A percentile compares a stretch with the other conserved stretches of the same genome.
Conservation (phyloP, 1,139 yeast species). For the Kluyveromyces sp. region DNA sequence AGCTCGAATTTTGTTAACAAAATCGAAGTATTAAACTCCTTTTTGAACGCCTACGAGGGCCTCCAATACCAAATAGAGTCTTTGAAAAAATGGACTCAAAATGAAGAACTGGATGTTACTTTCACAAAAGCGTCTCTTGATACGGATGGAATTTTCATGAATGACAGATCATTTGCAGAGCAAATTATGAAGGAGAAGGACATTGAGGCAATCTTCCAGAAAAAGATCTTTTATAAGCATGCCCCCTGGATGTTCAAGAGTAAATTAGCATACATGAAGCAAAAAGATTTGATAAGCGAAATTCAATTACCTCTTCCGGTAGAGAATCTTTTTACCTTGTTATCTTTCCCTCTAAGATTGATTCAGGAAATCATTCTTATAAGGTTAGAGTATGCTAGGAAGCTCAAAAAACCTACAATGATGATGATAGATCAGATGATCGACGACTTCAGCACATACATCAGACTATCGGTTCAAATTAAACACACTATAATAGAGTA, state of each 20-base stretch:
- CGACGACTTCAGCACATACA: conserved; percentile 74
- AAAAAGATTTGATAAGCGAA: conserved; percentile 55
- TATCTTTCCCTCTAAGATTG: conserved; percentile 75
- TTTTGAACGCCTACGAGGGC: conserved; percentile 73
- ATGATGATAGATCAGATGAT: conserved; percentile 96
- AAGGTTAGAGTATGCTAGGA: conserved; percentile 71
- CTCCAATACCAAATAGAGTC: conserved; percentile 51
- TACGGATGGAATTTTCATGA: conserved; percentile 39
- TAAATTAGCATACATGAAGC: conserved; percentile 59
- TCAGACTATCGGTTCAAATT: conserved; percentile 68
- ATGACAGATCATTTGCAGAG: conserved; percentile 73
- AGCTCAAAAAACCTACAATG: conserved; percentile 78
- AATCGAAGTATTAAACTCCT: conserved; percentile 73
- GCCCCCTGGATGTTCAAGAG: conserved; percentile 62
- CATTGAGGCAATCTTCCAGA: conserved; percentile 58
- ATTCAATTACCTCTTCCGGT: conserved; percentile 73
- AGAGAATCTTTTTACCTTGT: conserved; percentile 51
- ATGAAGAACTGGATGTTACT: conserved; percentile 58
- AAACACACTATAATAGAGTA: conserved; percentile 57
- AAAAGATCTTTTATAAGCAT: conserved; percentile 36
- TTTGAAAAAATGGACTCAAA: conserved; percentile 67
- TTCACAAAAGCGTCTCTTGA: conserved; percentile 31
- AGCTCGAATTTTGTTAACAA: conserved; percentile 58
- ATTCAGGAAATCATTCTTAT: conserved; percentile 75
- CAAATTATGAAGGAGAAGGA: conserved; percentile 81